Evolutionary conservation across 768 basidiomycete genomes (phyloP).

Genomic region (Neoboletus brunneissimus): DNA sequence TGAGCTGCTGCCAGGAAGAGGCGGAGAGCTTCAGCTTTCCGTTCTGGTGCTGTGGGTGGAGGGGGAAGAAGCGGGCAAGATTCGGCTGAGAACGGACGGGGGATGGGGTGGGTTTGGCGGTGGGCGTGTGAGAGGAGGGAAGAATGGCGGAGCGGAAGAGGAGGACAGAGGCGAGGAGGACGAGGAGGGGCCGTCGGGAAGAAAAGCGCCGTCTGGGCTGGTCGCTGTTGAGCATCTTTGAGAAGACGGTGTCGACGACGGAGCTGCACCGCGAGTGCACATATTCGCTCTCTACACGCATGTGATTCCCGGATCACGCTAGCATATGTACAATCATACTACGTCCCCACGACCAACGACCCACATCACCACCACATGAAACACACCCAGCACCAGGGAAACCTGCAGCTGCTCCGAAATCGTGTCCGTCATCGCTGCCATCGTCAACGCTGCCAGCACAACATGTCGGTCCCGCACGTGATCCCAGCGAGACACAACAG

Average conservation of each 20-base stretch:
- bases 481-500: slow-evolving; percentile 21
- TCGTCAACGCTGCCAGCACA: slow-evolving; percentile 28
- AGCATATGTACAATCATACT: neutral
- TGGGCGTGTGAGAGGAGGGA: neutral
- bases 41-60: slow-evolving; percentile 36
- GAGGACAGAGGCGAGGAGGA: slow-evolving; percentile 46
- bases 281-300: neutral
- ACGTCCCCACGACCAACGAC: neutral
- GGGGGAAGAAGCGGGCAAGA: slow-evolving; percentile 61
- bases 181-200: slow-evolving; percentile 33
- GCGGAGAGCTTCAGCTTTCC: slow-evolving; percentile 55
- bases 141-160: slow-evolving; percentile 47
- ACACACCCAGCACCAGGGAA: slow-evolving; percentile 37
- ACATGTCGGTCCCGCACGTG: slow-evolving; percentile 25
- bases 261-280: neutral
- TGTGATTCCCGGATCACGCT: slow-evolving; percentile 13
- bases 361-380: slow-evolving; percentile 39
- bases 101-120: too few species aligned
- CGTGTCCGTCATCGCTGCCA: slow-evolving; percentile 45
- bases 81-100: slow-evolving; percentile 58
- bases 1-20: slow-evolving; percentile 68
- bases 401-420: slow-evolving; percentile 39
- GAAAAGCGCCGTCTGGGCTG: neutral
- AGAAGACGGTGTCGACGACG: slow-evolving; percentile 6
- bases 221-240: slow-evolving; percentile 1